phyloP scores from a whole-genome alignment of 176 grass and related monocot genomes.

The Phoenix roebelenii region DNA sequence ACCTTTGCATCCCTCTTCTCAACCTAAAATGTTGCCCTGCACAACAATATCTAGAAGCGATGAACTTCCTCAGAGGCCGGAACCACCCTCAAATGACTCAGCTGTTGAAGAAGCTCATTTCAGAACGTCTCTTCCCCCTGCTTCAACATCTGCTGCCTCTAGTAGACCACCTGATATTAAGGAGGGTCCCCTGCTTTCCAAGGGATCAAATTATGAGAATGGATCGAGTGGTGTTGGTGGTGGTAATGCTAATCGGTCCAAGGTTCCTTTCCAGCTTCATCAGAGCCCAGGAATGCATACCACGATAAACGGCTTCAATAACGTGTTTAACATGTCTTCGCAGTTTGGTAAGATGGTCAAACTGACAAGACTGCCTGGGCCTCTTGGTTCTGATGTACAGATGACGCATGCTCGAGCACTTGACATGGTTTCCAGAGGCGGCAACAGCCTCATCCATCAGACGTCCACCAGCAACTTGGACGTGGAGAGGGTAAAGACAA shows the following conservation, averaged over 20 bases:
- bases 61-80: neutral
- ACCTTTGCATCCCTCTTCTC: slow-evolving; percentile 7
- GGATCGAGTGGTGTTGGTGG: slow-evolving; percentile 7
- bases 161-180: slow-evolving; percentile 7
- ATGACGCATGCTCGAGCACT: neutral
- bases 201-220: slow-evolving; percentile 9
- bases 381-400: slow-evolving; percentile 5
- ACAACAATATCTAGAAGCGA: too few species aligned
- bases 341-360: slow-evolving; percentile 1
- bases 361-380: neutral
- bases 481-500: slow-evolving; percentile 21
- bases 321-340: slow-evolving; percentile 18
- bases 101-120: slow-evolving; percentile 2
- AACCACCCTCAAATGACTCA: neutral
- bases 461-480: slow-evolving; percentile 20
- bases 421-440: slow-evolving; percentile 20
- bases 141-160: slow-evolving; percentile 19
- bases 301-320: slow-evolving; percentile 44
- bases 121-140: neutral
- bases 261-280: slow-evolving; percentile 19
- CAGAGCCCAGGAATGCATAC: slow-evolving; percentile 18
- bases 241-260: slow-evolving; percentile 12
- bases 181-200: neutral
- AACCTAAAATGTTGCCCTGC: neutral
- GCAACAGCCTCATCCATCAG: slow-evolving; percentile 13